Base-by-base conservation (phyloP, 345 rosid genomes). In the Citropsis articulata region DNA sequence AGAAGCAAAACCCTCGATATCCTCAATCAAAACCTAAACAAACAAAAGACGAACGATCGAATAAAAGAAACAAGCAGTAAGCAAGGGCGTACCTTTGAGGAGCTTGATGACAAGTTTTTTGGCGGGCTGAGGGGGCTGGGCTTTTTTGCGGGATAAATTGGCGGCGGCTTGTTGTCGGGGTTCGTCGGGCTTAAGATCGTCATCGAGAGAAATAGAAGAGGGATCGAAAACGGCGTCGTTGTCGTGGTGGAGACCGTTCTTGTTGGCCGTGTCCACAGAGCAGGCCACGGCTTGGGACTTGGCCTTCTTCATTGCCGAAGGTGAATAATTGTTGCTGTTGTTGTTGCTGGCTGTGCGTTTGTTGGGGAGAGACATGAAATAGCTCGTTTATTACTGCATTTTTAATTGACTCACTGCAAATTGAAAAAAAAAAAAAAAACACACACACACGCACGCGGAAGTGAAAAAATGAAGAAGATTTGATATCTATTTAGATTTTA, bases 51-150 rank as follows among this genome's bases (percentile, higher is more conserved):
- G 9, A 65, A 65, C 21, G 35, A 36, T 65, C 69, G 25, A 65
- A 31, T 65, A 2, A 65, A 65, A 65, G 35, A 25, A 25, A 65
- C 9, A 60, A 7, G 6, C 40, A 45, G 1, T 59, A 6, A 38
- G 33, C 4, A 24, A 36, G 79, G 14, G 16, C 3, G 75, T 57
- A 94, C 98, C 98, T 93, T 90, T 96, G 56, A 85, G 57, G 69
- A 93, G 90, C 89, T 92, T 96, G 82, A 96, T 96, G 35, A 94
- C 97, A 56, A 96, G 77, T 83, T 91, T 94, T 88, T 92, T 94
- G n/a, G 95, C 78, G 35, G 97, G 98, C 79, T 92, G 97, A 7
- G 97, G 97, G 1, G 85, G 97, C 8, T 88, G 90, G 77, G 98
- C 95, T 66, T 94, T 94, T 86, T 94, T 94, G 42, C 98, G 91